Percentiles rank a stretch among this genome's conserved stretches.
These are phyloP conservation scores for Dicorynia guianensis DNA, from an alignment of 306 rosid species.

Conservation along the genomic window DNA sequence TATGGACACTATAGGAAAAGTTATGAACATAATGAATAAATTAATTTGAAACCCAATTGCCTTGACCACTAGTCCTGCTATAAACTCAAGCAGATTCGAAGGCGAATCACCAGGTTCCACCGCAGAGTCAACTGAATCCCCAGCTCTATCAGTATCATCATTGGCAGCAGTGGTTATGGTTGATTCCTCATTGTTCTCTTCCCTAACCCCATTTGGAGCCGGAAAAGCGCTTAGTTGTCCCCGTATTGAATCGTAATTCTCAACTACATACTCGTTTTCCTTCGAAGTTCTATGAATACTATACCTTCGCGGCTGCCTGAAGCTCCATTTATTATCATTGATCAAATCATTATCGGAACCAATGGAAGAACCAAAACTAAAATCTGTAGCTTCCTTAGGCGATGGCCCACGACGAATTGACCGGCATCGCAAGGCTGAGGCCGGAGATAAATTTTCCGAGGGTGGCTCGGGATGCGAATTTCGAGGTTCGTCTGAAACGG, in stretches of 20 bases:
- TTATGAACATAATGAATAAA: constrained; percentile 50
- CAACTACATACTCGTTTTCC: constrained; percentile 33
- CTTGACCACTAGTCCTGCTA: constrained; percentile 62
- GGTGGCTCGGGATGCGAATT: constrained; percentile 7
- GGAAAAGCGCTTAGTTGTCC: constrained; percentile 6
- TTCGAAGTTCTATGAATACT: constrained; percentile 26
- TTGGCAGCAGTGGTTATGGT: constrained; percentile 54
- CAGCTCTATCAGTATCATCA: background rate
- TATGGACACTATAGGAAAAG: constrained; percentile 56
- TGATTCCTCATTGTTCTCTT: constrained; percentile 51
- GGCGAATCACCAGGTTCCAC: constrained; percentile 45
- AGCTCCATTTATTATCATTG: constrained; percentile 35
- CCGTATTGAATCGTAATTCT: constrained; percentile 38
- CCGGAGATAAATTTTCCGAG: constrained; percentile 32
- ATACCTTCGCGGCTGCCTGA: constrained; percentile 25
- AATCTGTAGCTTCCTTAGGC: constrained; percentile 31
- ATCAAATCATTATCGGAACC: constrained; percentile 33
- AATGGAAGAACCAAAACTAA: constrained; percentile 33
- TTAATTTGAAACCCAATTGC: constrained; percentile 64
- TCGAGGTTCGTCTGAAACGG: constrained; percentile 12
- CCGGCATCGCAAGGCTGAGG: constrained; percentile 56
- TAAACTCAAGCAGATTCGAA: constrained; percentile 47
- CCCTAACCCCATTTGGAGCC: constrained; percentile 23
- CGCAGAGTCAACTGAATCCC: constrained; percentile 48
- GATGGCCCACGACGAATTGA: background rate